Evolutionary conservation across 148 eudicot species (phyloP).

Genomic region (Suaeda aralocaspica): DNA sequence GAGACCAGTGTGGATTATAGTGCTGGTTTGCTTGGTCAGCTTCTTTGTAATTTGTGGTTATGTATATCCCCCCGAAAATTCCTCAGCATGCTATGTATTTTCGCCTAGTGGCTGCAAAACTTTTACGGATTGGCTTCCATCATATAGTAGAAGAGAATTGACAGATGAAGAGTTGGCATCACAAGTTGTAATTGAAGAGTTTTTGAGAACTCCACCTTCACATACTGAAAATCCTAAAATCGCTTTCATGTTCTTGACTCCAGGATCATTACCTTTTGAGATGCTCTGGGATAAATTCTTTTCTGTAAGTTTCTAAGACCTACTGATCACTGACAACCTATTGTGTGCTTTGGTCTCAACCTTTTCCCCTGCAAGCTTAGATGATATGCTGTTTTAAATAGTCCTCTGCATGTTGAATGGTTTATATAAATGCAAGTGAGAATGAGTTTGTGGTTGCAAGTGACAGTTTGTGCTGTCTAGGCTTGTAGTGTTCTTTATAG

Average conservation of each 20-base stretch:
- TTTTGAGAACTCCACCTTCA: constrained; percentile 38
- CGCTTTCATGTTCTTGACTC: constrained; percentile 72
- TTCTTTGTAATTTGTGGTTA: constrained; percentile 66
- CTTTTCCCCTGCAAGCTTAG: background rate
- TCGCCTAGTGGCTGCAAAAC: constrained; percentile 68
- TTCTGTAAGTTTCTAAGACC: constrained; percentile 38
- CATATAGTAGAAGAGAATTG: constrained; percentile 49
- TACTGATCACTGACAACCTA: background rate
- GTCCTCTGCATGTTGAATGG: background rate
- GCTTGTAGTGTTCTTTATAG: background rate
- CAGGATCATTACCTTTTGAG: constrained; percentile 65
- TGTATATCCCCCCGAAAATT: constrained; percentile 63
- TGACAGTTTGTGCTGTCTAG: too few relatives aligned
- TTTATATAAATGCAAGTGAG: too few relatives aligned
- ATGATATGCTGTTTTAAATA: background rate
- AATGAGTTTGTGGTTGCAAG: too few relatives aligned
- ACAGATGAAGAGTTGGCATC: constrained; percentile 67
- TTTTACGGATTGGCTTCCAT: constrained; percentile 61
- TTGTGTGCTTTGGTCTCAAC: constrained; percentile 7
- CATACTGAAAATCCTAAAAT: constrained; percentile 49
- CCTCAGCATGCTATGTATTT: constrained; percentile 68
- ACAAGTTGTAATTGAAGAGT: constrained; percentile 47
- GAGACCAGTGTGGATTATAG: constrained; percentile 76
- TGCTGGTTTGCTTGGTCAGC: constrained; percentile 57
- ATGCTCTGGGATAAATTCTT: constrained; percentile 69